phyloP scores from a whole-genome alignment of 306 rosid species.

The Heteromeles arbutifolia region DNA sequence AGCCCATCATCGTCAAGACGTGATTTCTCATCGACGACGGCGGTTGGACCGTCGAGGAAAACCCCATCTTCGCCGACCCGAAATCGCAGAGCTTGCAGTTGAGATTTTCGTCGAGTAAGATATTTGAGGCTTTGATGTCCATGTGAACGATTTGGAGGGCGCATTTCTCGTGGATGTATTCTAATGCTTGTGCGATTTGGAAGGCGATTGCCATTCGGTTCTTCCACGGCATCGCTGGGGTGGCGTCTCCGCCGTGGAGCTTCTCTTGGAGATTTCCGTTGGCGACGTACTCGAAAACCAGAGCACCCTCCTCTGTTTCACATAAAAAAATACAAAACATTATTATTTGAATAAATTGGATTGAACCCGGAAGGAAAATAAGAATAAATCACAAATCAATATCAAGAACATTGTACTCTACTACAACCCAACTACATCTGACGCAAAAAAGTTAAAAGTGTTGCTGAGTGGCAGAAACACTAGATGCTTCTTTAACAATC shows the following conservation, averaged over 20 bases:
- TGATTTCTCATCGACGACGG: background rate
- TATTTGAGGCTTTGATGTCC: conserved; percentile 42
- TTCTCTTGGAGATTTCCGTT: conserved; percentile 43
- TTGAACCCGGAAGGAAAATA: background rate
- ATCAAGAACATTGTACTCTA: background rate
- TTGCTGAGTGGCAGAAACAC: background rate
- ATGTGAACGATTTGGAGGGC: conserved; percentile 40
- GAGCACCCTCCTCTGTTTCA: conserved; percentile 31
- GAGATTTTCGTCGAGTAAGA: conserved; percentile 32
- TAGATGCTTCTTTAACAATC: background rate
- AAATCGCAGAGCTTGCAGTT: conserved; percentile 46
- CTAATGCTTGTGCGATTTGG: conserved; percentile 34
- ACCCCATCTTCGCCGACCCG: conserved; percentile 47
- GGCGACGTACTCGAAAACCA: conserved; percentile 36
- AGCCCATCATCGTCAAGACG: conserved; percentile 34
- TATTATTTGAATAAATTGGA: background rate
- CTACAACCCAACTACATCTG: background rate
- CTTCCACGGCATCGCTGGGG: conserved; percentile 30
- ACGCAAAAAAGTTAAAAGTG: background rate
- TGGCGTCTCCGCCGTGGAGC: conserved; percentile 17
- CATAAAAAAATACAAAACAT: background rate
- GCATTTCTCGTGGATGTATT: conserved; percentile 36
- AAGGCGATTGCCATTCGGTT: conserved; percentile 30
- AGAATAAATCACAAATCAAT: background rate
- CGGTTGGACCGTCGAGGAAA: conserved; percentile 26